Evolutionary conservation across 106 monocot genomes (phyloP).

Genomic region (Dioscorea dumetorum): DNA sequence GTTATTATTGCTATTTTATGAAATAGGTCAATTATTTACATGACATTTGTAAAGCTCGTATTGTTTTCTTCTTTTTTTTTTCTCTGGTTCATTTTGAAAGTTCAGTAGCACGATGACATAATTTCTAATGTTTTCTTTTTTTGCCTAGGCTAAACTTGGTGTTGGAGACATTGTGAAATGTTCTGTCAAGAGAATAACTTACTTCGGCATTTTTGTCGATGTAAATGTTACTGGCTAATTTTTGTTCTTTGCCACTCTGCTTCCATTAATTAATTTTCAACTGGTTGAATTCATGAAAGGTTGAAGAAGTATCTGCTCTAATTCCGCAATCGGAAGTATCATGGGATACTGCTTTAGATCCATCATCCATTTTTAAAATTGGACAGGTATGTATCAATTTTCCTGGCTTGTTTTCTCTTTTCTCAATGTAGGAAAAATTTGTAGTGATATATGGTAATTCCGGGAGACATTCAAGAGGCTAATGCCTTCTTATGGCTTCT

Average conservation of each 20-base stretch:
- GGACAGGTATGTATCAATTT: slow-evolving; percentile 52
- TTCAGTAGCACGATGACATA: too few species aligned
- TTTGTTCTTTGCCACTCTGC: neutral
- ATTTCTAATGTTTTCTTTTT: neutral
- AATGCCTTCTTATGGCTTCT: too few species aligned
- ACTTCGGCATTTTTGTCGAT: slow-evolving; percentile 97
- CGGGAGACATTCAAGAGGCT: too few species aligned
- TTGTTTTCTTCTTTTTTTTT: too few species aligned
- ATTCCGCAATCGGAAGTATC: slow-evolving; percentile 88
- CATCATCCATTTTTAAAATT: slow-evolving; percentile 65
- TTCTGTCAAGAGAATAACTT: slow-evolving; percentile 64
- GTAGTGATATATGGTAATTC: too few species aligned
- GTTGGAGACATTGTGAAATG: slow-evolving; percentile 90
- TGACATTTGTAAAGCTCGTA: too few species aligned
- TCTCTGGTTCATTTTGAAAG: too few species aligned
- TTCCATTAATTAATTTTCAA: too few species aligned
- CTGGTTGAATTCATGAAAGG: slow-evolving; percentile 32
- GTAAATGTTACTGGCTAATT: slow-evolving; percentile 21
- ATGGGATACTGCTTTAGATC: slow-evolving; percentile 80
- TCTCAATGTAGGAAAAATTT: too few species aligned
- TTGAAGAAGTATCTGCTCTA: slow-evolving; percentile 87
- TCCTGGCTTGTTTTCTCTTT: slow-evolving; percentile 1
- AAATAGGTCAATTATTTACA: too few species aligned
- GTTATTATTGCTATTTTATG: too few species aligned
- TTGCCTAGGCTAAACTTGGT: slow-evolving; percentile 60